These are phyloP conservation scores for Leccinum uliginosum DNA, from an alignment of 768 basidiomycete species.

Conservation along the genomic window DNA sequence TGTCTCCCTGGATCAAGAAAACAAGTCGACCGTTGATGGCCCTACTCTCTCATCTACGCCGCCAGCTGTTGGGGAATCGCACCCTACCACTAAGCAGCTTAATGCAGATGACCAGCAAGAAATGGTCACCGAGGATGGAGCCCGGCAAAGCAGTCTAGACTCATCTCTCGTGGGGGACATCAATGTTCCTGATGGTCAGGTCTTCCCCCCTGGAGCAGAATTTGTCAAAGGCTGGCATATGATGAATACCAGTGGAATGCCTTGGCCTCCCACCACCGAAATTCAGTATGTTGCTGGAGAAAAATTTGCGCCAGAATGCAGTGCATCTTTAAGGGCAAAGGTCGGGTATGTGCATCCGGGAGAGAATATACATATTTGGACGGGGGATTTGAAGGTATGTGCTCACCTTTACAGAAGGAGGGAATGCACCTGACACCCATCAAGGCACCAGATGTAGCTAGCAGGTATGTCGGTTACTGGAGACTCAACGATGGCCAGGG, in stretches of 20 bases:
- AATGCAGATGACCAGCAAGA: constrained; percentile 1
- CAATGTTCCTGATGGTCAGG: constrained; percentile 70
- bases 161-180: constrained; percentile 62
- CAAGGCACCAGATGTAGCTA: constrained; percentile 69
- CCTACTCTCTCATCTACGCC: constrained; percentile 13
- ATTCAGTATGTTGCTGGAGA: constrained; percentile 71
- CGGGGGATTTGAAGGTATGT: constrained; percentile 69
- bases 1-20: constrained; percentile 3
- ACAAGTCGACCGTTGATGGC: constrained; percentile 31
- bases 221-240: constrained; percentile 84
- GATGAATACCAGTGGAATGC: constrained; percentile 54
- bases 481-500: constrained; percentile 56
- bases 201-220: constrained; percentile 78
- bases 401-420: background rate
- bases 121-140: background rate
- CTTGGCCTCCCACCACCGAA: constrained; percentile 69
- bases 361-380: constrained; percentile 58
- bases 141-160: constrained; percentile 27
- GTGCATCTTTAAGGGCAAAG: constrained; percentile 31
- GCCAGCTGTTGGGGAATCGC: constrained; percentile 1
- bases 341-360: constrained; percentile 60
- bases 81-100: background rate
- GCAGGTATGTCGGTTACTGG: constrained; percentile 77
- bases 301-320: constrained; percentile 40
- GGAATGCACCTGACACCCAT: constrained; percentile 1